phyloP scores from a whole-genome alignment of 192 early-diverging fungal species.

The Tieghemiomyces parasiticus region DNA sequence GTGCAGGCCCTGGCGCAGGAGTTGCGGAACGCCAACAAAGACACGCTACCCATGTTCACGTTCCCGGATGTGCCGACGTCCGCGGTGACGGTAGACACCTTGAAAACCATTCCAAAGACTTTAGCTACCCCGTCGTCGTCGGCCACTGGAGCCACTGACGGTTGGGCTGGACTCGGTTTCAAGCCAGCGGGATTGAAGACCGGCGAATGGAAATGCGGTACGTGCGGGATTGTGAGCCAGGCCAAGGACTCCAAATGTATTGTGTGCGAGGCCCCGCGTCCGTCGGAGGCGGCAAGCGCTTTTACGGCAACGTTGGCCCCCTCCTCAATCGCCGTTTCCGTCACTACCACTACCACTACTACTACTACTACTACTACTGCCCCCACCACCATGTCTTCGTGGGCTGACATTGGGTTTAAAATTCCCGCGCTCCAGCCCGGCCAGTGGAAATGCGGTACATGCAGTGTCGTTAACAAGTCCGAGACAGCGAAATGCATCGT shows the following conservation, averaged over 20 bases:
- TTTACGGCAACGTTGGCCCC: too few species aligned
- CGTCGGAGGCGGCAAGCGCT: too few species aligned
- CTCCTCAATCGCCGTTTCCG: too few species aligned
- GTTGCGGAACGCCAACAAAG: too few species aligned
- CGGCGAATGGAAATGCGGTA: slow-evolving; percentile 20
- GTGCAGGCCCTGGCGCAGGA: too few species aligned
- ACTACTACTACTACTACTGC: neutral
- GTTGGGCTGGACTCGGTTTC: slow-evolving; percentile 11
- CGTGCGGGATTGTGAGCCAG: slow-evolving; percentile 17
- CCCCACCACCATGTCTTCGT: neutral
- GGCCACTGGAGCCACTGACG: too few species aligned
- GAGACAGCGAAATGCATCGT: slow-evolving; percentile 12
- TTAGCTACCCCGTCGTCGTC: too few species aligned
- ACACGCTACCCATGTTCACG: too few species aligned
- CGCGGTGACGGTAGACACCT: too few species aligned
- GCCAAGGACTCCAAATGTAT: slow-evolving; percentile 12
- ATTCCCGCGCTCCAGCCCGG: neutral
- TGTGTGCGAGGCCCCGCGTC: slow-evolving; percentile 16
- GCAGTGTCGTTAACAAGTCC: slow-evolving; percentile 16
- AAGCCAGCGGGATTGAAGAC: slow-evolving; percentile 5
- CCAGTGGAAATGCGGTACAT: slow-evolving; percentile 21
- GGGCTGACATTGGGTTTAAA: neutral
- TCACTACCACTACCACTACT: neutral
- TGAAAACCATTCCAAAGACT: too few species aligned
- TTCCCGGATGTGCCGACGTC: too few species aligned